Evolutionary conservation across 2,329 filamentous ascomycete genomes (phyloP), one percentile per base, ranked within the genome.

Genomic region (Alternaria sp.): DNA sequence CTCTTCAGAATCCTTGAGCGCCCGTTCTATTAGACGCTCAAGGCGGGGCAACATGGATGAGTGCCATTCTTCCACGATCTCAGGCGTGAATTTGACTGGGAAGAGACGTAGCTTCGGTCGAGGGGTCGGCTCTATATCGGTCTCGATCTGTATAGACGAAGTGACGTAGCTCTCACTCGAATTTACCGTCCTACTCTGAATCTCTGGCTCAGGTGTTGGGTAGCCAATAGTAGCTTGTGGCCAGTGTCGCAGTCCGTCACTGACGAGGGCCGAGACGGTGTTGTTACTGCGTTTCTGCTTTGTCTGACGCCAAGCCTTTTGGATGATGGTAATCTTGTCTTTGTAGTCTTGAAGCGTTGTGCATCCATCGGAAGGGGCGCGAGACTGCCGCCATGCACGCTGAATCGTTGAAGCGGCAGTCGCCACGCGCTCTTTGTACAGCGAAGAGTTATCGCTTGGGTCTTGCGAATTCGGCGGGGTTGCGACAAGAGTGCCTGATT

Each of bases 1-100:
- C 75, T 95, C 92, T 0, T 89, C 86, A 54, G 92, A 86, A 69
- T 91, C 91, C 67, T 87, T 87, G 71, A 93, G 89, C 63, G 92
- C 92, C 54, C 88, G 86, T 21, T 89, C 87, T 15, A 93, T 84
- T 1, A 92, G 87, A 17, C 88, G 84, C 74, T 93, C 91, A 64
- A 95, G 87, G 64, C 92, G 89, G 2, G 90, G 90, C 83, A 93
- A 91, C 60, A 93, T 80, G 3, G 86, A 85, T 2, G 83, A 84
- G 70, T 93, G 90, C 91, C 91, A 95, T 65, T 89, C 86, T 36
- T 92, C 88, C 3, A 93, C 82, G 3, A 89, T 83, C 11, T 89
- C 87, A 4, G 87, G 84, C 0, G 88, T 82, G n/a, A 89, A 85
- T 25, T 86, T 84, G 23, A 87, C 71, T 3, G 77, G 74, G 21